A percentile compares a stretch with the other conserved stretches of the same genome.
These are phyloP conservation scores for Fusarium liriodendri DNA, from an alignment of 2,329 filamentous ascomycete genomes.

Conservation along the genomic window DNA sequence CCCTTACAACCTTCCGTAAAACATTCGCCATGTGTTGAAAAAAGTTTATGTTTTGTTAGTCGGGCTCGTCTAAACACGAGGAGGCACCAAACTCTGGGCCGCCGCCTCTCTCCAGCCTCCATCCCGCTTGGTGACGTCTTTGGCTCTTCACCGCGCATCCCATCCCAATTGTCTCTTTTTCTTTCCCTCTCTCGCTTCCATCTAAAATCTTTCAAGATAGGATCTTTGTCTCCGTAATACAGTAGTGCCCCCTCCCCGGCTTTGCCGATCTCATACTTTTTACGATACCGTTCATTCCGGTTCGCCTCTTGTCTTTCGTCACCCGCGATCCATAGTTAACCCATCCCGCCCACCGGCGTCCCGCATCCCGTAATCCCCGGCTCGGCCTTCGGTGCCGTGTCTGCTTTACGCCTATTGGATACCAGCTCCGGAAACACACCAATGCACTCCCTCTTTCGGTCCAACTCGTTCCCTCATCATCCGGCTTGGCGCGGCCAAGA, in stretches of 20 bases:
- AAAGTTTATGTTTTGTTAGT: not conserved
- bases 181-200: not conserved
- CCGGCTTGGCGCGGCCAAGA: conserved; percentile 31
- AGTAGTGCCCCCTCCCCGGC: not conserved
- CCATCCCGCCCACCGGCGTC: conserved; percentile 23
- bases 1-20: not conserved
- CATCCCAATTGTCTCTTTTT: not conserved
- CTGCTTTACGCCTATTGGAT: not conserved
- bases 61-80: not conserved
- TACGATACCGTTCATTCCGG: not conserved
- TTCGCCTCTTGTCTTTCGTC: conserved; percentile 38
- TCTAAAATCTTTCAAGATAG: not conserved
- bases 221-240: not conserved
- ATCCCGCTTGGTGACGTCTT: conserved; percentile 25
- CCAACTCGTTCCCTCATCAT: conserved; percentile 22
- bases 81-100: conserved; percentile 23
- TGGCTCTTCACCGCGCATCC: conserved; percentile 23
- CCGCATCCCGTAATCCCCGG: conserved; percentile 31
- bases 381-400: conserved; percentile 10
- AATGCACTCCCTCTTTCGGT: conserved; percentile 12
- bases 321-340: conserved; percentile 4
- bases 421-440: not conserved
- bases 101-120: conserved; percentile 4
- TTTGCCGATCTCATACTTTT: not conserved
- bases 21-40: not conserved